Base-by-base conservation (phyloP, 228 moss, liverwort and hornwort species). In the Sphagnum magellanicum region DNA sequence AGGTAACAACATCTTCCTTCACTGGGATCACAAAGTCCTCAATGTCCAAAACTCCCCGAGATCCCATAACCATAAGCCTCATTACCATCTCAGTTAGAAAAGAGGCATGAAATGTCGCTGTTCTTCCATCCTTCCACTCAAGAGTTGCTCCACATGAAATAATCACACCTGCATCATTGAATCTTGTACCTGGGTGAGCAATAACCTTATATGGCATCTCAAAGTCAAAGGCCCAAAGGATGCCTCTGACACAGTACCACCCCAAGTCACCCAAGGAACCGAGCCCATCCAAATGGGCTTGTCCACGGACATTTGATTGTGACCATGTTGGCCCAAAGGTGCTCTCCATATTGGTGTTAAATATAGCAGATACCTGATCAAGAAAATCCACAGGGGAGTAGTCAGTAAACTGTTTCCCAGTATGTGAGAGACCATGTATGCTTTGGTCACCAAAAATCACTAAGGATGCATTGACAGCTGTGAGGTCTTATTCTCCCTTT, bases 221-320 rank as follows among this genome's bases (percentile, higher is more conserved):
- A 14, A 77, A 81, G 55, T 78, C 81, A 46, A 55, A 81, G 0
- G 81, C 84, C 88, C 81, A 84, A 4, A 87, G 75, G 51, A 87
- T 74, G 13, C 72, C 13, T 4, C 87, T 79, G 7, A 5, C 8
- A 69, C 84, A 87, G 53, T 87, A 87, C 87, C 87, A 87, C 13
- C 87, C 87, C 0, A 79, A 75, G 72, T 87, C 84, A 11, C 87
- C 87, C 53, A 87, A 63, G 0, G 71, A 59, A 6, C 87, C 87
- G 4, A 87, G 51, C 1, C 87, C 81, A 63, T 87, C 87, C 79
- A 87, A 74, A 63, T 87, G 81, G 7, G 75, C 67, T 49, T 84
- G 78, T 15, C 71, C 59, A 0, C 87, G 79, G 6, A 87, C 72
- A 47, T 87, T 4, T 10, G 76, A 51, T 5, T 69, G 71, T 15